Conservation (phyloP, 176 grass and related monocot species). For the Puya raimondii region DNA sequence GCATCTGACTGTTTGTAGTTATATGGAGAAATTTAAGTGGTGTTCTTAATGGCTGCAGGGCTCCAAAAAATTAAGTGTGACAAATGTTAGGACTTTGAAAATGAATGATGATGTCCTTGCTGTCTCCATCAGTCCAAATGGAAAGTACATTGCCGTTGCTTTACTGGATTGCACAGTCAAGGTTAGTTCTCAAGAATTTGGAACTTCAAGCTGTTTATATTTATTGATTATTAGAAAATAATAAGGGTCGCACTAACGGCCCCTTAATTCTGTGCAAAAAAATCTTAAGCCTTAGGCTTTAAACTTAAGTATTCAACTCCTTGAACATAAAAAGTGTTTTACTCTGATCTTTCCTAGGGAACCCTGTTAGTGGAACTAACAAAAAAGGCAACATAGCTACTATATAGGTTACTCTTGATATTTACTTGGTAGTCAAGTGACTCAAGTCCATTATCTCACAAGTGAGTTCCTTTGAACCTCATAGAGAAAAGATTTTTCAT, state of each 20-base stretch:
- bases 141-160: constrained; percentile 85
- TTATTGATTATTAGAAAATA: not conserved
- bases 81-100: constrained; percentile 86
- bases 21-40: not conserved
- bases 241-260: too few species aligned
- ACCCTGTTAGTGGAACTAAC: not conserved
- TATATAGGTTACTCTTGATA: too few species aligned
- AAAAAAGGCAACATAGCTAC: too few species aligned
- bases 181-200: constrained; percentile 30
- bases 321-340: too few species aligned
- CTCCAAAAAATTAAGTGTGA: constrained; percentile 61
- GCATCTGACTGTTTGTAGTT: not conserved
- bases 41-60: constrained; percentile 46
- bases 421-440: too few species aligned
- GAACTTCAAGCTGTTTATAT: not conserved
- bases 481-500: too few species aligned
- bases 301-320: too few species aligned
- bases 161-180: constrained; percentile 84
- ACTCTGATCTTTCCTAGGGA: not conserved
- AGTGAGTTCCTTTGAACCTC: too few species aligned
- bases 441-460: too few species aligned
- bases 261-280: too few species aligned
- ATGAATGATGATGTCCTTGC: constrained; percentile 89
- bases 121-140: constrained; percentile 55
- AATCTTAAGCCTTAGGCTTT: too few species aligned